Evolutionary conservation across 495 filamentous ascomycete species (phyloP), one percentile per base, ranked within the genome.

Genomic region (Durotheca rogersii): DNA sequence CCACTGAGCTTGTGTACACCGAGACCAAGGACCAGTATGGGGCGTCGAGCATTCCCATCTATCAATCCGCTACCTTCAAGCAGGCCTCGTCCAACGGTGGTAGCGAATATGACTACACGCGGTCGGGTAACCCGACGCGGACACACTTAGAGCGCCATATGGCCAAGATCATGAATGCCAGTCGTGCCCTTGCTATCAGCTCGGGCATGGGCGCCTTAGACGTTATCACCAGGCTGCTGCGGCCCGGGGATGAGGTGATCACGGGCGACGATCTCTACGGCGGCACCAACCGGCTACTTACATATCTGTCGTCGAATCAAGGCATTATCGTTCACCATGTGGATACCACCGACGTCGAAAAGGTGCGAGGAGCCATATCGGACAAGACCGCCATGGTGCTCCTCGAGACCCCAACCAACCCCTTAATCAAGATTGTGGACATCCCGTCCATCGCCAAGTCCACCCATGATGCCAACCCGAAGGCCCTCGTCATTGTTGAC

Each of bases 21-120:
- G 93, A 98, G 51, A 79, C 87, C 66, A 89, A 81, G 67, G 93
- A 98, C 68, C 93, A 98, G 71, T 95, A 96, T 72, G 90, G 92
- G 68, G 81, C 93, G 34, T 93, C 88, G 58, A 95, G 89, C 64
- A 86, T 93, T 59, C 93, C 93, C 32, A 96, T 98, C 64, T 98
- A 98, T 69, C 93, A 95, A 83, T 92, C 88, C 41, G 93, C 93
- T 34, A 98, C 93, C 29, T 98, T 98, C 77, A 97, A 97, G 71
- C 93, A 96, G 73, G 81, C 81, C 42, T 90, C 90, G 44, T 71
- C 78, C 47, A 81, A 77, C 51, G 82, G 80, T 45, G 88, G 87
- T 36, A 86, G 82, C 33, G 91, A 96, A 68, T 98, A 97, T 73
- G 93, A 98, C 76, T 98, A 98, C 77, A 96, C 93, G 29, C 85